Conservation (phyloP, 1,139 yeast species). For the Pichia sp. region DNA sequence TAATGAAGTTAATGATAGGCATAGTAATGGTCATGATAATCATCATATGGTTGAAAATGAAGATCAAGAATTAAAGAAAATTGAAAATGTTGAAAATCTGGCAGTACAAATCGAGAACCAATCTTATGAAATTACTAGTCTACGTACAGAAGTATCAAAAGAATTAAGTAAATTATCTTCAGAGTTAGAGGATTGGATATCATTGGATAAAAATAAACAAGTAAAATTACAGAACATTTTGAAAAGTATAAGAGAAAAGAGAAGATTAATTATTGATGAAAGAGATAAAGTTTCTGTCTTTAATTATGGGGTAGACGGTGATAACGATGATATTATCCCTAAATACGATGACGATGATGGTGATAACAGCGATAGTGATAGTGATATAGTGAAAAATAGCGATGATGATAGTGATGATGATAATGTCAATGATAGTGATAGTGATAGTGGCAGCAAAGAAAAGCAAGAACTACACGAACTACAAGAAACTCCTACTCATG, state of each 20-base stretch:
- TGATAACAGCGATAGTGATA: conserved; percentile 30
- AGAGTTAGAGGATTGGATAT: conserved; percentile 38
- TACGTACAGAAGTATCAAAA: conserved; percentile 36
- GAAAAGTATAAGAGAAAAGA: conserved; percentile 12
- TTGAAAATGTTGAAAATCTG: conserved; percentile 4
- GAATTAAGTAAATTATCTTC: conserved; percentile 40
- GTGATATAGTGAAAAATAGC: conserved; percentile 18
- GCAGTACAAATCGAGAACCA: conserved; percentile 18
- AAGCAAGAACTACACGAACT: not conserved
- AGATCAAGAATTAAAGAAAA: not conserved
- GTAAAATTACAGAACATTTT: conserved; percentile 33
- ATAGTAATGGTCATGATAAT: not conserved
- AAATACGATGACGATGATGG: conserved; percentile 33
- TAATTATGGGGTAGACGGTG: conserved; percentile 24
- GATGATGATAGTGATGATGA: conserved; percentile 28
- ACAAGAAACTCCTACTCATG: not conserved
- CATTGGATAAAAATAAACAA: conserved; percentile 41
- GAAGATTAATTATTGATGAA: conserved; percentile 8
- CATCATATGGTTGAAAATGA: not conserved
- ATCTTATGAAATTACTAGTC: conserved; percentile 22
- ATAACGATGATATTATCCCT: conserved; percentile 28
- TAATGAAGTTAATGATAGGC: not conserved
- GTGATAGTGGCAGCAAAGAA: not conserved
- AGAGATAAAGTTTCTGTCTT: conserved; percentile 11
- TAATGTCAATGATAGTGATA: conserved; percentile 6